These are phyloP conservation scores for Ceriops tagal DNA, from an alignment of 345 rosid species.

Conservation along the genomic window DNA sequence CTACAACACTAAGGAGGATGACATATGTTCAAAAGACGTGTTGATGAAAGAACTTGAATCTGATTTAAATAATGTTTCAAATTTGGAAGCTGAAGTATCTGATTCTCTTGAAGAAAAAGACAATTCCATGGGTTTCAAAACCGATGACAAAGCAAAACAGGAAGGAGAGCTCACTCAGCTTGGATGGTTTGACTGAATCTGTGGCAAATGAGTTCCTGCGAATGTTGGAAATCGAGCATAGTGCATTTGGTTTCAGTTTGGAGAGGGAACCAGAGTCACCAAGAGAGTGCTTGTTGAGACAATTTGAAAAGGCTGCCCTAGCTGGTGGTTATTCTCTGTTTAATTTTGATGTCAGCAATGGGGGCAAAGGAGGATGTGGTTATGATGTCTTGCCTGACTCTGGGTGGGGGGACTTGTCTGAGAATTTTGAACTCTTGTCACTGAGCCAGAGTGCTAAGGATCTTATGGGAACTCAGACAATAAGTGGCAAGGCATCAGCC, in stretches of 20 bases:
- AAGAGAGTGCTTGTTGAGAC: slow-evolving; percentile 74
- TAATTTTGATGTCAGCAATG: slow-evolving; percentile 45
- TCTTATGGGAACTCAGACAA: slow-evolving; percentile 39
- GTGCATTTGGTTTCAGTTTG: slow-evolving; percentile 64
- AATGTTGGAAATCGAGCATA: slow-evolving; percentile 76
- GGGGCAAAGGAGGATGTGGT: slow-evolving; percentile 37
- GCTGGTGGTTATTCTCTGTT: slow-evolving; percentile 64
- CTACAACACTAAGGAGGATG: slow-evolving; percentile 30
- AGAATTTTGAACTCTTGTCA: slow-evolving; percentile 41
- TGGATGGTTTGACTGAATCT: slow-evolving; percentile 53
- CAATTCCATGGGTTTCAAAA: slow-evolving; percentile 26
- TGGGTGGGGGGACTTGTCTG: slow-evolving; percentile 38
- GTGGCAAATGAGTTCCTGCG: slow-evolving; percentile 76
- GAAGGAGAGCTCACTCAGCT: slow-evolving; percentile 40
- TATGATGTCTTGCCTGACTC: slow-evolving; percentile 26
- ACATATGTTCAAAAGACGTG: slow-evolving; percentile 48
- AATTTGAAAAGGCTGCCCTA: slow-evolving; percentile 75
- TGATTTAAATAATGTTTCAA: slow-evolving; percentile 54
- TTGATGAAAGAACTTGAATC: slow-evolving; percentile 75
- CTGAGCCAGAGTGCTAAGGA: slow-evolving; percentile 54
- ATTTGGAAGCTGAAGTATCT: slow-evolving; percentile 47
- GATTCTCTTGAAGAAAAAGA: slow-evolving; percentile 57
- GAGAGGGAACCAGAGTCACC: slow-evolving; percentile 95
- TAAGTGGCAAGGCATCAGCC: slow-evolving; percentile 47
- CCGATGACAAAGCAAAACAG: slow-evolving; percentile 25